These are phyloP conservation scores for Aspergillus steynii DNA, from an alignment of 495 filamentous ascomycete genomes.

Conservation along the genomic window DNA sequence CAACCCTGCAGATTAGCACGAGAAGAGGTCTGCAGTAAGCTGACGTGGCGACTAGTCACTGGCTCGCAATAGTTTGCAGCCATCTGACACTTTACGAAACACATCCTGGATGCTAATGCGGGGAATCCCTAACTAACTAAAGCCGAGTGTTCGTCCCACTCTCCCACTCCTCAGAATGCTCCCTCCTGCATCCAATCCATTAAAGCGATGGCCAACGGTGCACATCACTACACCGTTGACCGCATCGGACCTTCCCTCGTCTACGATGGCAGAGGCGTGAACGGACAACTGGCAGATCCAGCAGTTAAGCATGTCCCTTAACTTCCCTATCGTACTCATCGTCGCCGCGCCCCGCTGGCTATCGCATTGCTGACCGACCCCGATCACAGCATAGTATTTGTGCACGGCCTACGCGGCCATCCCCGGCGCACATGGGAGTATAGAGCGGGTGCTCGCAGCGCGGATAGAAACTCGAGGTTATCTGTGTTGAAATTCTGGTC, in stretches of 20 bases:
- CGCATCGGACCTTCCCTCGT: neutral
- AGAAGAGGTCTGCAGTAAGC: no score
- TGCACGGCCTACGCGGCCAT: neutral
- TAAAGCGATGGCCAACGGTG: neutral
- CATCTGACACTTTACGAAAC: neutral
- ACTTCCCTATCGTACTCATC: neutral
- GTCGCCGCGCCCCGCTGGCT: neutral
- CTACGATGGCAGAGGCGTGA: neutral
- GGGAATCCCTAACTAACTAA: neutral
- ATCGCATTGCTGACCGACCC: neutral
- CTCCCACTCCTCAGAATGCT: neutral
- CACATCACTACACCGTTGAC: neutral
- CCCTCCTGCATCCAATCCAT: neutral
- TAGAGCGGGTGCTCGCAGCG: neutral
- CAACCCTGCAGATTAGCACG: no score
- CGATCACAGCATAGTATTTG: neutral
- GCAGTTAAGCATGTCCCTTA: neutral
- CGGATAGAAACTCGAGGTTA: neutral
- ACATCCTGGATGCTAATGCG: neutral
- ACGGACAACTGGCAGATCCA: neutral
- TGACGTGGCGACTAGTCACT: no score
- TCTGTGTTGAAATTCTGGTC: neutral
- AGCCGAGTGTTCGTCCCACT: neutral
- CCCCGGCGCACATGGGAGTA: neutral
- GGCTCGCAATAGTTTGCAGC: no score